Base-by-base conservation (phyloP, 2,329 filamentous ascomycete genomes). In the Cercospora sojina region DNA sequence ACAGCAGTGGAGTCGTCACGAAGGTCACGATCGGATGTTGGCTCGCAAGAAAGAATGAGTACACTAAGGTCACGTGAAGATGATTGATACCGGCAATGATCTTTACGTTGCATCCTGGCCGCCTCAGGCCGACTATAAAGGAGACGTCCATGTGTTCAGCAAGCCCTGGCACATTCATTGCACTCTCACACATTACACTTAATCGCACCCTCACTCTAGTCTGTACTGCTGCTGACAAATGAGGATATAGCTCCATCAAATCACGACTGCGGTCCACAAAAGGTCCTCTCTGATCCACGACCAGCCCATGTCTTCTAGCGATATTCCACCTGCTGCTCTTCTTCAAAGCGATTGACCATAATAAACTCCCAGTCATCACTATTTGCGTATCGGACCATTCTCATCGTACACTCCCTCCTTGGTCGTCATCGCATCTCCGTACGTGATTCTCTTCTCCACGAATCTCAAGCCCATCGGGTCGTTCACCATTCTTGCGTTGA, bases 11-110 rank as follows among this genome's bases (percentile, higher is more conserved):
- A 25, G 67, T 51, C 10, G 70, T 80, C 0, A 58, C 56, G 5
- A 72, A 73, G 0, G 71, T 76, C 9, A 79, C 69, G 0, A 74
- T 81, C 56, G 80, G 80, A 9, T 82, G 80, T 64, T 81, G 80
- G 80, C 62, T 82, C 18, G 79, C 80, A 1, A 77, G 79, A 63
- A 72, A 67, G 27, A 53, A 75, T 23, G 62, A 69, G 56, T 76
- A 56, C 16, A 35, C 27, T 5, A 56, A 18, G 5, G 2, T 56
- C n/a, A 10, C 53, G 27, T 56, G 47, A 51, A 16, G 47, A 3
- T 27, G 16, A 31, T 12, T 5, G 8, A 27, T 16, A n/a, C 25
- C 13, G 10, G 25, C 3, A 56, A 13, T 20, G 12, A 31, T 10
- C 5, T 38, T 3, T 6, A 12, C 7, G 53, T 3, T 16, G 16